Evolutionary conservation across 345 rosid genomes (phyloP).

Genomic region (Populus simonii): DNA sequence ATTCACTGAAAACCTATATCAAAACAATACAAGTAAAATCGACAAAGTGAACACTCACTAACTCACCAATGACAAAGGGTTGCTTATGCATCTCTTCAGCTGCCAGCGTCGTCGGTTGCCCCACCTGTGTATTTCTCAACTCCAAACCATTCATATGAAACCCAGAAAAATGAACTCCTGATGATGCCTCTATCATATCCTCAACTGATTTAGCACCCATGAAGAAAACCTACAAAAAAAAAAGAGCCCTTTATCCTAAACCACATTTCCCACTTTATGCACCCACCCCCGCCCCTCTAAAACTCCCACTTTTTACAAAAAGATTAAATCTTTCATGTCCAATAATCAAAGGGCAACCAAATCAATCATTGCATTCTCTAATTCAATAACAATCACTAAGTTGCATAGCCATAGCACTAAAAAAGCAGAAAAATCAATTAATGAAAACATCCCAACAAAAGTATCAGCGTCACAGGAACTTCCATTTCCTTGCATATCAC

Average conservation of each 20-base stretch:
- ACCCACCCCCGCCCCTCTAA: not conserved
- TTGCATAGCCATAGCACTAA: not conserved
- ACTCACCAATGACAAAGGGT: slow-evolving; percentile 86
- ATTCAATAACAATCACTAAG: not conserved
- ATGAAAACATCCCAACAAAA: not conserved
- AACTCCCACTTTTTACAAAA: not conserved
- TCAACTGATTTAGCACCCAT: slow-evolving; percentile 69
- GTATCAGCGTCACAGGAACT: not conserved
- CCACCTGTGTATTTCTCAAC: slow-evolving; percentile 25
- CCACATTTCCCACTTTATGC: not conserved
- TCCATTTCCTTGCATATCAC: too few relatives aligned
- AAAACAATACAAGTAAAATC: not conserved
- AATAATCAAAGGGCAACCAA: not conserved
- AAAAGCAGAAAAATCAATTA: not conserved
- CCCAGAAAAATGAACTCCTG: slow-evolving; percentile 83
- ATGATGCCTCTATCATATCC: slow-evolving; percentile 86
- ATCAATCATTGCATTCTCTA: not conserved
- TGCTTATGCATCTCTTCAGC: slow-evolving; percentile 57
- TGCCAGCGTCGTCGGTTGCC: slow-evolving; percentile 48
- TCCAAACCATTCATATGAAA: slow-evolving; percentile 72
- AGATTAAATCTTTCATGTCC: not conserved
- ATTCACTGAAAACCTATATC: not conserved
- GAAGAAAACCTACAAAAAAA: too few relatives aligned
- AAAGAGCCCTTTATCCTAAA: not conserved
- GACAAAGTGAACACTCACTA: slow-evolving; percentile 13